Evolutionary conservation across 2,329 filamentous ascomycete genomes (phyloP).

Genomic region (Fusarium pseudonygamai): DNA sequence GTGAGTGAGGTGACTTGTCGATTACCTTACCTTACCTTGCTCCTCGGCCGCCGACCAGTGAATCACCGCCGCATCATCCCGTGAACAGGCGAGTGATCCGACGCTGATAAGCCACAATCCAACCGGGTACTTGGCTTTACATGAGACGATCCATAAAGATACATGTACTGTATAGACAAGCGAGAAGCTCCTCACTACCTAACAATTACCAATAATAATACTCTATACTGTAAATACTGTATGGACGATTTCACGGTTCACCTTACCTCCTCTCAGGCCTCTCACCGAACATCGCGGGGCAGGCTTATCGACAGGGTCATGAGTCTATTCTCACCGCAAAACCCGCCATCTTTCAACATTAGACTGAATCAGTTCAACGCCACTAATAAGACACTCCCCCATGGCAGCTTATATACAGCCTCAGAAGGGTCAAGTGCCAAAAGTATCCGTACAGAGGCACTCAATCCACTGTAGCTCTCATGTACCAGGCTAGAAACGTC

Average conservation of each 20-base stretch:
- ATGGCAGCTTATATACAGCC: conserved; percentile 1
- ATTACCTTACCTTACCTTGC: not conserved
- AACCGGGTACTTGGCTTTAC: conserved; percentile 26
- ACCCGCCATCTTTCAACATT: conserved; percentile 7
- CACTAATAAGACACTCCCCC: conserved; percentile 25
- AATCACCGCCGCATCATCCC: conserved; percentile 47
- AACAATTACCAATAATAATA: not conserved
- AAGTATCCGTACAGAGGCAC: conserved; percentile 11
- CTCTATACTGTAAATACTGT: conserved; percentile 1
- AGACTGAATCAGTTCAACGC: conserved; percentile 6
- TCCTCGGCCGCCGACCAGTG: conserved; percentile 39
- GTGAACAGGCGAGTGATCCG: conserved; percentile 40
- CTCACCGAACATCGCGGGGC: conserved; percentile 32
- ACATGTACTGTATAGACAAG: conserved; percentile 8
- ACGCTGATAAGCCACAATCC: conserved; percentile 43
- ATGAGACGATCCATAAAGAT: conserved; percentile 7
- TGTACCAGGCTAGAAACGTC: conserved; percentile 20
- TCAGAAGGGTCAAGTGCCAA: conserved; percentile 23
- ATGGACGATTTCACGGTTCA: not conserved
- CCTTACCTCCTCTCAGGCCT: not conserved
- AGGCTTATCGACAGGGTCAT: conserved; percentile 38
- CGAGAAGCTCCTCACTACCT: not conserved
- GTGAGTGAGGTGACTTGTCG: conserved; percentile 40
- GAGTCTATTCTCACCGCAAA: conserved; percentile 28
- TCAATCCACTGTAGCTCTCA: conserved; percentile 22